phyloP scores from a whole-genome alignment of 208 protist genomes.

The Wallacemonas sp. region DNA sequence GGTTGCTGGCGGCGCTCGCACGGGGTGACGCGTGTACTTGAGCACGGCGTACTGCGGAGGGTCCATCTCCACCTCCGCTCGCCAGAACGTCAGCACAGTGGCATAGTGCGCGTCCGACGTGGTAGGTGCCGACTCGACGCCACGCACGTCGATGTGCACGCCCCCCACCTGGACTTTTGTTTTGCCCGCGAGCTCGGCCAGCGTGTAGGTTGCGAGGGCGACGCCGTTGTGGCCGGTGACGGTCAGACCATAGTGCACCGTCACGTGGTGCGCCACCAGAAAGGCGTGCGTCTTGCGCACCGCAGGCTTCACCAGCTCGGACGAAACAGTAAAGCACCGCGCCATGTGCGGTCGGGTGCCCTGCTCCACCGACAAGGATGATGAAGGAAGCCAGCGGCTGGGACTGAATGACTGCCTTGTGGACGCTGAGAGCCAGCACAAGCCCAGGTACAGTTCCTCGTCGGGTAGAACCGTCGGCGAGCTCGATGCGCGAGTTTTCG shows the following conservation, averaged over 20 bases:
- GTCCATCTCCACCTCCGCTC: constrained; percentile 34
- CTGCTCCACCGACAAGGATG: not conserved
- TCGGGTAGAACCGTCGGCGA: constrained; percentile 2
- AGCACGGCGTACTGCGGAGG: constrained; percentile 28
- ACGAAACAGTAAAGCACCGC: constrained; percentile 23
- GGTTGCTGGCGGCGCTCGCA: constrained; percentile 15
- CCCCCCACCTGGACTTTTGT: constrained; percentile 15
- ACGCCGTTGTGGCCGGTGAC: constrained; percentile 11
- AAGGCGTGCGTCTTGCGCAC: constrained; percentile 21
- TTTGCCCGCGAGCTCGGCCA: not conserved
- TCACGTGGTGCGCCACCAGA: constrained; percentile 8
- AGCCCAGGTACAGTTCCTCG: constrained; percentile 22
- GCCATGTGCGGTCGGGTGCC: not conserved
- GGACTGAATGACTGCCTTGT: constrained; percentile 26
- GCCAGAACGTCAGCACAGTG: constrained; percentile 20
- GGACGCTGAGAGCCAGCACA: constrained; percentile 34
- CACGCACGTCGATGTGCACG: constrained; percentile 18
- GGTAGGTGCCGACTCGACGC: too few species aligned
- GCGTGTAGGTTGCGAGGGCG: not conserved
- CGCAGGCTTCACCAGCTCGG: not conserved
- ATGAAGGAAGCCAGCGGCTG: constrained; percentile 30
- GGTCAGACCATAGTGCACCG: constrained; percentile 10
- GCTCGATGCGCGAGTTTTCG: not conserved
- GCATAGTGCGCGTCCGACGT: constrained; percentile 1
- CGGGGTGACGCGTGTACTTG: constrained; percentile 16